Evolutionary conservation across 352 stramenopile species (phyloP), one percentile per base, ranked within the genome.

Genomic region (Globisporangium orthogonon): DNA sequence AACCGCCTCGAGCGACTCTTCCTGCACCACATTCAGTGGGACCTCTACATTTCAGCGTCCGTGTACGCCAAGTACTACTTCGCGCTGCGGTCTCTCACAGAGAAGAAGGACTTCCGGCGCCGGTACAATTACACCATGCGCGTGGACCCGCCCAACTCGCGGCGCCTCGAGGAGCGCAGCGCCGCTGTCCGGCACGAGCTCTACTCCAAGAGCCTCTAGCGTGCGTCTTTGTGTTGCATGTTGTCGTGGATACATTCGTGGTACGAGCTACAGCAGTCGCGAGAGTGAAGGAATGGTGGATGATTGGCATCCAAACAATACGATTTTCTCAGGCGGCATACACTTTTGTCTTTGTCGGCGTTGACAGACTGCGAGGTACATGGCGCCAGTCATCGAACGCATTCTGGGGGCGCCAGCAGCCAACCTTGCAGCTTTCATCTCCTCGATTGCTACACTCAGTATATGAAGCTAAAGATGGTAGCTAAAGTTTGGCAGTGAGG

Each of bases 41-140:
- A 99, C 67, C 80, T 99, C 23, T 99, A 98, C 72, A 98, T 99
- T 72, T 98, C 92, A 6, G 79, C 71, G 15, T 90, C 78, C 1
- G 82, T 97, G 41, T 98, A 98, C 63, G 96, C 96, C 58, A 99
- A 99, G 71, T 99, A 99, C 70, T 99, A 99, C 80, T 99, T 99
- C 74, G 97, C 97, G 28, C 71, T 99, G 46, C 89, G 97, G 2
- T 94, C 83, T 29, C 73, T 97, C 15, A 93, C 82, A 1, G 89
- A 97, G 69, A 92, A 94, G 62, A 93, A 93, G 39, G 81, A 96
- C 54, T 97, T 97, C 54, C 86, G 87, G 39, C 75, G 88, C 41
- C 72, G 86, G 43, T 96, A 96, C 72, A 96, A 95, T 58, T 94
- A 91, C 62, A 92, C 84, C 1, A 92, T 96, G 73, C 82, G 84